Conservation (phyloP, 768 basidiomycete genomes). For the Psilocybe cubensis region DNA sequence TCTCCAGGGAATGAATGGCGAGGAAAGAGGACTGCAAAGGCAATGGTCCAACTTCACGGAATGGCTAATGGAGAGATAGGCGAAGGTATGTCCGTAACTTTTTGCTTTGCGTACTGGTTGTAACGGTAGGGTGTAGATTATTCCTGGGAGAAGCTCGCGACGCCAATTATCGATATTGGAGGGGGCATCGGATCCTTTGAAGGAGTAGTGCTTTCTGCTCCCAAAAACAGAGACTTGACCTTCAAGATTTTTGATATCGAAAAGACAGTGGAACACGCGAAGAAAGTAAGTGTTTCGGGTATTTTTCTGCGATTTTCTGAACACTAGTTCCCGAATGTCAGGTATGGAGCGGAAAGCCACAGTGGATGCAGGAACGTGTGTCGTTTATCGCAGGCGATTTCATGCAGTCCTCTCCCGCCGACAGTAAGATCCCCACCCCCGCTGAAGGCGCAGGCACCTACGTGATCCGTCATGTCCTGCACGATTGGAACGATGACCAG, state of each 20-base stretch:
- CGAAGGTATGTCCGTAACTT: not conserved
- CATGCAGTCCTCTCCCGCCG: not conserved
- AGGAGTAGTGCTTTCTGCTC: not conserved
- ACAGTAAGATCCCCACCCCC: not conserved
- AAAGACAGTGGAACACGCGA: not conserved
- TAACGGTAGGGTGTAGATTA: too few relatives aligned
- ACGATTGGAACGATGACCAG: not conserved
- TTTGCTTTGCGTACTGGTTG: too few relatives aligned
- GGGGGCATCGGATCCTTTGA: not conserved
- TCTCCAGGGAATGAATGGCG: conserved; percentile 5
- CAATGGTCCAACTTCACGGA: conserved; percentile 1
- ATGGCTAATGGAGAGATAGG: not conserved
- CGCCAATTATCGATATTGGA: conserved; percentile 2
- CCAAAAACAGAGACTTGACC: not conserved
- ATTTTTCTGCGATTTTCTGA: too few relatives aligned
- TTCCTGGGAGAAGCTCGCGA: not conserved
- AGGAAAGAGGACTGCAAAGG: not conserved
- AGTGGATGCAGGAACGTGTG: not conserved
- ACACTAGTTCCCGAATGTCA: not conserved
- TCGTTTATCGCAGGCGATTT: not conserved
- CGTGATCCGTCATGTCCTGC: not conserved
- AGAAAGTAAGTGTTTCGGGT: not conserved
- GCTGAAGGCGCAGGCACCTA: not conserved
- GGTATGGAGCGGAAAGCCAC: not conserved
- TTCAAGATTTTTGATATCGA: conserved; percentile 4